phyloP scores from a whole-genome alignment of 257 asterid genomes.

The Primulina tabacum region DNA sequence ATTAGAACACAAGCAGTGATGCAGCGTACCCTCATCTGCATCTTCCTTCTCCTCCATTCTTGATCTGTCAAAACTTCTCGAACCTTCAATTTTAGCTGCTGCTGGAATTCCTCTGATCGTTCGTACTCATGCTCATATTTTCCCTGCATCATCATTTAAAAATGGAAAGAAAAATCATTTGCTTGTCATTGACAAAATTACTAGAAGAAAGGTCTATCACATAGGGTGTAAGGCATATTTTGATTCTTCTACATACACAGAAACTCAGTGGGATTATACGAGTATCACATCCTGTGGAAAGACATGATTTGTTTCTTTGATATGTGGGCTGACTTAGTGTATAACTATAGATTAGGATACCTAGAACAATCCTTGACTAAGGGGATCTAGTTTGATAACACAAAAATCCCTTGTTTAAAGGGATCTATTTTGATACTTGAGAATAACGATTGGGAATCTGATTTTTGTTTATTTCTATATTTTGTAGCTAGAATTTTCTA shows the following conservation, averaged over 20 bases:
- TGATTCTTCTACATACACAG: neutral
- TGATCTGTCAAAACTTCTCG: conserved; percentile 94
- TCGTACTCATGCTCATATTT: conserved; percentile 87
- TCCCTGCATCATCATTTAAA: conserved; percentile 53
- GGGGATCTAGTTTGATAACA: neutral
- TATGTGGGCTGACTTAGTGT: neutral
- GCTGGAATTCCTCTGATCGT: conserved; percentile 76
- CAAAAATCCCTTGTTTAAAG: neutral
- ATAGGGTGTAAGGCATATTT: neutral
- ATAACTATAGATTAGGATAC: neutral
- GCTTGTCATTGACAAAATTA: conserved; percentile 19
- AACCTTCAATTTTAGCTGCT: conserved; percentile 85
- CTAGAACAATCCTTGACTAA: neutral
- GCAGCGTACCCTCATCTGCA: conserved; percentile 87
- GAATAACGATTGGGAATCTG: neutral
- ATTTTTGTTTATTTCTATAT: too few species aligned
- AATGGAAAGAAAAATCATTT: conserved; percentile 5
- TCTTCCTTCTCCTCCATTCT: conserved; percentile 99
- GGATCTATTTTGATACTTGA: neutral
- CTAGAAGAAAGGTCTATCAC: neutral
- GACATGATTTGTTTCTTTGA: neutral
- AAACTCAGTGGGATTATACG: neutral
- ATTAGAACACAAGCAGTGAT: conserved; percentile 9
- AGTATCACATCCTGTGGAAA: neutral
- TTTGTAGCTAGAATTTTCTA: neutral